Evolutionary conservation across 2,329 filamentous ascomycete species (phyloP).

Genomic region (Penicillium sclerotigenum): DNA sequence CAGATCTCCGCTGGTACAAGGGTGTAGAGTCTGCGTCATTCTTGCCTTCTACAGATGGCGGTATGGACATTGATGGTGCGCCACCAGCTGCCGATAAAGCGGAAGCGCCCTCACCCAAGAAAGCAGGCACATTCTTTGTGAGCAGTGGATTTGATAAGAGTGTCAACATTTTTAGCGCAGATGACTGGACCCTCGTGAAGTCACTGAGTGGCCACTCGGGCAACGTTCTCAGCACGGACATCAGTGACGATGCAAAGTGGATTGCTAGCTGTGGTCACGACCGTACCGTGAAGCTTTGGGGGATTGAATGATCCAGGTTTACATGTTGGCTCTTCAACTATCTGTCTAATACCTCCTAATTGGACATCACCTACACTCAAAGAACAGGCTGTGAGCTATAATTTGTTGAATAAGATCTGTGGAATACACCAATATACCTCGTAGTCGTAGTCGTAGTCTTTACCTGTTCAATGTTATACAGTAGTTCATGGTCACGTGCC

Average conservation of each 20-base stretch:
- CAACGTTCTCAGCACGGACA: constrained; percentile 86
- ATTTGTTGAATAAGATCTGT: too few relatives aligned
- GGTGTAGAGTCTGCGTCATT: constrained; percentile 71
- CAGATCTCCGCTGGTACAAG: constrained; percentile 91
- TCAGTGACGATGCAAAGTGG: constrained; percentile 81
- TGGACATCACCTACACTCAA: not conserved
- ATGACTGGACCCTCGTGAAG: constrained; percentile 91
- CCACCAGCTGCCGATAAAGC: constrained; percentile 10
- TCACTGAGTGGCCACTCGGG: constrained; percentile 86
- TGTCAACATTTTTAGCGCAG: constrained; percentile 91
- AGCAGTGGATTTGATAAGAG: constrained; percentile 90
- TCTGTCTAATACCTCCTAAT: not conserved
- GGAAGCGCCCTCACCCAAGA: constrained; percentile 63
- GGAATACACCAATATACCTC: too few relatives aligned
- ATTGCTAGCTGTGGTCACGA: constrained; percentile 94
- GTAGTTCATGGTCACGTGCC: constrained; percentile 15
- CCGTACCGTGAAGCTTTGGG: constrained; percentile 94
- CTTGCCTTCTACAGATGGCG: constrained; percentile 58
- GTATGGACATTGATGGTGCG: constrained; percentile 35
- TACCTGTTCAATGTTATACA: not conserved
- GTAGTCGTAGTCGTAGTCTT: too few relatives aligned
- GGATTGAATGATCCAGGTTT: constrained; percentile 63
- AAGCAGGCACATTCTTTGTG: constrained; percentile 86
- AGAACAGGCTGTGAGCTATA: not conserved
- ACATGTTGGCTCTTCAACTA: not conserved